Conservation (phyloP, 371 early-diverging fungal genomes). For the Apophysomyces ossiformis region DNA sequence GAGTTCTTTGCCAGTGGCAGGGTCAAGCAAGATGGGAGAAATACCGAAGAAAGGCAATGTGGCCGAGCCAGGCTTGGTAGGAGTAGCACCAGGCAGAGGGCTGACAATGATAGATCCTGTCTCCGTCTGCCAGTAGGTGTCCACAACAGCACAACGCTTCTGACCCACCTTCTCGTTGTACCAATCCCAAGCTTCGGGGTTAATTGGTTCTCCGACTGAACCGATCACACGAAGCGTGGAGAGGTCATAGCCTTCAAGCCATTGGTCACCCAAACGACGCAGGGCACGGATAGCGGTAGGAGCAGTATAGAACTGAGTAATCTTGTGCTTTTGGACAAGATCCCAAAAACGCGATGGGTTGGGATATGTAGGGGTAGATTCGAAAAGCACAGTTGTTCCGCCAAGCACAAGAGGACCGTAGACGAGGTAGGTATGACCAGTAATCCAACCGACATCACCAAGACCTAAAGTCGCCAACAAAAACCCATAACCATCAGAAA, state of each 20-base stretch:
- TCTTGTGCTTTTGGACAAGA: slow-evolving; percentile 81
- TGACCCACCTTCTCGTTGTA: slow-evolving; percentile 90
- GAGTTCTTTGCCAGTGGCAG: slow-evolving; percentile 79
- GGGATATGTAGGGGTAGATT: slow-evolving; percentile 89
- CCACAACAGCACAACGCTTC: slow-evolving; percentile 89
- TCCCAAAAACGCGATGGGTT: slow-evolving; percentile 85
- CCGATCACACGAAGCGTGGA: slow-evolving; percentile 89
- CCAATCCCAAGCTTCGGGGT: slow-evolving; percentile 99
- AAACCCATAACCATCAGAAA: background rate
- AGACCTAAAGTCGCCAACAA: background rate
- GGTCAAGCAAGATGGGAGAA: slow-evolving; percentile 82
- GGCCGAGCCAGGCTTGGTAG: slow-evolving; percentile 95
- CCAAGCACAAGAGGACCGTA: slow-evolving; percentile 96
- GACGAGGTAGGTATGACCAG: slow-evolving; percentile 88
- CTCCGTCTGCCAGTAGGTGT: slow-evolving; percentile 98
- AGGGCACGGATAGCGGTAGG: slow-evolving; percentile 98
- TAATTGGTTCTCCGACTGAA: slow-evolving; percentile 98
- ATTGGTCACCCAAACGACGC: slow-evolving; percentile 82
- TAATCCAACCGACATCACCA: slow-evolving; percentile 85
- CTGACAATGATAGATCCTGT: slow-evolving; percentile 96
- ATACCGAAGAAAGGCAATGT: slow-evolving; percentile 98
- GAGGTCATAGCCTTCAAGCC: slow-evolving; percentile 77
- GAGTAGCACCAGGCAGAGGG: slow-evolving; percentile 87
- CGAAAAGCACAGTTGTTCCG: slow-evolving; percentile 92
- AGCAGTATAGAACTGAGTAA: slow-evolving; percentile 99